phyloP scores from a whole-genome alignment of 2,329 filamentous ascomycete species.

The Aspergillus pseudoterreus region DNA sequence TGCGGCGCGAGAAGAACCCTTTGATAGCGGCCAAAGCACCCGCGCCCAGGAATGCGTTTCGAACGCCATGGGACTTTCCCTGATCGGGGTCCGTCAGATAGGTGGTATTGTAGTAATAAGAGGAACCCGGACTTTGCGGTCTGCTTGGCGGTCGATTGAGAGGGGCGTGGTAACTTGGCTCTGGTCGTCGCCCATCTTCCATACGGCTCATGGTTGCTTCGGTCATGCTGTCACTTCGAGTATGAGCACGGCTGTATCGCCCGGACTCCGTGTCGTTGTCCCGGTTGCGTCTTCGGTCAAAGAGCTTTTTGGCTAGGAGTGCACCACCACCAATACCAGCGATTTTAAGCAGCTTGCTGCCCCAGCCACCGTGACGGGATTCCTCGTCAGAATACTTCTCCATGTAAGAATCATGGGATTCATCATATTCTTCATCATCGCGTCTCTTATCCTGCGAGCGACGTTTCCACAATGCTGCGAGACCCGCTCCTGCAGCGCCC shows the following conservation, averaged over 20 bases:
- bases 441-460: constrained; percentile 43
- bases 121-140: constrained; percentile 33
- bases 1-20: constrained; percentile 60
- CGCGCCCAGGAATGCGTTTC: constrained; percentile 61
- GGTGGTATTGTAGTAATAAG: constrained; percentile 37
- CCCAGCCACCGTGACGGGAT: constrained; percentile 52
- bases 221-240: constrained; percentile 42
- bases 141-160: constrained; percentile 33
- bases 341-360: constrained; percentile 57
- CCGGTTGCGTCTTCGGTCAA: constrained; percentile 52
- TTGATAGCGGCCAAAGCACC: constrained; percentile 60
- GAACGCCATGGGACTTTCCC: constrained; percentile 46
- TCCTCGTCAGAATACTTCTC: constrained; percentile 62
- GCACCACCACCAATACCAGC: constrained; percentile 62
- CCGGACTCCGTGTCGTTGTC: constrained; percentile 52
- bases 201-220: constrained; percentile 40
- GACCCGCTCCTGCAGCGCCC: constrained; percentile 55
- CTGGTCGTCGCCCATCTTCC: constrained; percentile 54
- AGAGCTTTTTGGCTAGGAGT: constrained; percentile 57
- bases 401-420: constrained; percentile 55
- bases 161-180: constrained; percentile 31
- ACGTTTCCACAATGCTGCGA: constrained; percentile 49
- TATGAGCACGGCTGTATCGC: constrained; percentile 51
- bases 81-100: constrained; percentile 43
- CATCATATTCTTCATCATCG: constrained; percentile 37